These are phyloP conservation scores for Scopulariopsis brevicaulis DNA, from an alignment of 2,329 filamentous ascomycete genomes.

Conservation along the genomic window DNA sequence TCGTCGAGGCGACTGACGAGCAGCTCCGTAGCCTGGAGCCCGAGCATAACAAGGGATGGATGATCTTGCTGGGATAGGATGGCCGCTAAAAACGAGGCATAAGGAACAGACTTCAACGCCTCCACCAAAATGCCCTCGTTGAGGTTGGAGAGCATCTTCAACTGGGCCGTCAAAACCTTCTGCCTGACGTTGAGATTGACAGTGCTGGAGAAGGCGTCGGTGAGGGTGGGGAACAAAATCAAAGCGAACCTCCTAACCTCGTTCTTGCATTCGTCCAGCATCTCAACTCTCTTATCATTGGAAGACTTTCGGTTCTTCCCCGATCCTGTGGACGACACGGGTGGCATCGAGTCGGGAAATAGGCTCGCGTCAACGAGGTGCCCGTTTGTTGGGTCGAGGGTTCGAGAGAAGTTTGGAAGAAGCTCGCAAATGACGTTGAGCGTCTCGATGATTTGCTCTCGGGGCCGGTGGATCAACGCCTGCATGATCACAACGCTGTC, in stretches of 20 bases:
- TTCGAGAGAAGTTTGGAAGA: slow-evolving; percentile 60
- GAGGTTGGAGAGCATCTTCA: slow-evolving; percentile 97
- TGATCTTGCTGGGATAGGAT: slow-evolving; percentile 96
- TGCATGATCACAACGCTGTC: slow-evolving; percentile 99
- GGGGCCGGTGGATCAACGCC: slow-evolving; percentile 85
- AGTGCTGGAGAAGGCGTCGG: slow-evolving; percentile 94
- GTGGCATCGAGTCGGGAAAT: not conserved
- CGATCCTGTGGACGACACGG: not conserved
- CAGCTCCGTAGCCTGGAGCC: slow-evolving; percentile 80
- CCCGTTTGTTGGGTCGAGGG: slow-evolving; percentile 24
- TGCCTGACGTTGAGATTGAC: slow-evolving; percentile 91
- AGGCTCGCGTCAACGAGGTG: slow-evolving; percentile 2
- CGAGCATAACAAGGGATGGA: slow-evolving; percentile 71
- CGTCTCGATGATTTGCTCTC: slow-evolving; percentile 94
- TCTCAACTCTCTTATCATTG: slow-evolving; percentile 71
- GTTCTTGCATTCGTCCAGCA: slow-evolving; percentile 71
- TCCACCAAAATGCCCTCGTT: slow-evolving; percentile 76
- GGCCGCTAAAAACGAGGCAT: slow-evolving; percentile 88
- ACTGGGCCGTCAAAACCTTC: slow-evolving; percentile 87
- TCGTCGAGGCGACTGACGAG: slow-evolving; percentile 72
- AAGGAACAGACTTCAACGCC: slow-evolving; percentile 76
- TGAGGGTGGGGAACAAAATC: slow-evolving; percentile 87
- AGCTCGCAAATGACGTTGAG: slow-evolving; percentile 96
- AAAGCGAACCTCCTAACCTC: slow-evolving; percentile 87
- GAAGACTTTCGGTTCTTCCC: slow-evolving; percentile 13